Evolutionary conservation across 2,329 filamentous ascomycete genomes (phyloP), one percentile per base, ranked within the genome.

Genomic region (Pochonia chlamydosporia): DNA sequence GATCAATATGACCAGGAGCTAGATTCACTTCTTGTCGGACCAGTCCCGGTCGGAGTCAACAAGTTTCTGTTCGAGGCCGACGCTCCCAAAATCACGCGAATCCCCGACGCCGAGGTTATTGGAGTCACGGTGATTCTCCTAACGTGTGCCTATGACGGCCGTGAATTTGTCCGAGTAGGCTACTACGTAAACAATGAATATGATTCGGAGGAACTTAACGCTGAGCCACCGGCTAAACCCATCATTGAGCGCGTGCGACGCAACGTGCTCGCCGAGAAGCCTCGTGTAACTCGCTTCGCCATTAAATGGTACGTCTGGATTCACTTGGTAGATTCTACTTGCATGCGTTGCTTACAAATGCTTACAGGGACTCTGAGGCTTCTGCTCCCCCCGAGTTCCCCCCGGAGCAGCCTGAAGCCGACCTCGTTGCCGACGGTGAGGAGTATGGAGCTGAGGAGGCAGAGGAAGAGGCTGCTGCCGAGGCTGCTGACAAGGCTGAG

Each of bases 111-210:
- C 57, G 95, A 99, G 71, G 91, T 99, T 59, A 81, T 99, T 40
- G 93, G 93, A 51, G 95, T 99, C 43, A 99, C 93, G 4, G 93
- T 99, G 60, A 90, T 99, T 59, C 85, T 99, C 47, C 80, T 99
- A 56, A 96, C 90, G 49, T 97, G 93, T 71, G 87, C 89, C 67
- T 99, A 99, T 71, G 93, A 99, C 61, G 87, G 87, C 46, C 84
- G 93, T 62, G 93, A 99, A 68, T 99, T 99, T 61, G 90, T 99
- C 33, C 90, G 93, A 56, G 92, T 99, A 36, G 93, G 93, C 52
- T 99, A 99, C 79, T 99, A 99, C 59, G 93, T 99, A 61, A 99
- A 97, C 78, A 99, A 99, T 62, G 95, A 99, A 69, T 99, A 99
- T 68, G 89, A 95, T 58, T 87, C 87, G 23, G 89, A 95, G 60